Evolutionary conservation across 108 stramenopile species (phyloP), one percentile per base, ranked within the genome.

Genomic region (Skeletonema potamos): DNA sequence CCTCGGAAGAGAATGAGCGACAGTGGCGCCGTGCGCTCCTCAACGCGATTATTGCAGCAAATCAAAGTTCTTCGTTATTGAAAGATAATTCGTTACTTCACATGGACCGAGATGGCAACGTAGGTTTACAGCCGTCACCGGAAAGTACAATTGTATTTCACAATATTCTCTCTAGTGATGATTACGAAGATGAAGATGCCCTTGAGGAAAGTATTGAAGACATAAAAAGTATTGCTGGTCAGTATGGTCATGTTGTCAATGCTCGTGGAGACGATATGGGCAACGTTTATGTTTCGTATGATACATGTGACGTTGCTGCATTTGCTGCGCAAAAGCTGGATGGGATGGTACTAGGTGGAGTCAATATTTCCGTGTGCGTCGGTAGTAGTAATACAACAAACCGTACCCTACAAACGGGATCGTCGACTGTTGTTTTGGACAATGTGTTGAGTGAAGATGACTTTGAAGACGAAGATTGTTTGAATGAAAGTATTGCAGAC

Each of bases 161-260:
- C 51, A 88, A 92, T 34, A 72, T 90, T 28, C 62, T 93, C 57
- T 82, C 79, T 9, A 76, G 84, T 9, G 92, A 93, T 39, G 92
- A 93, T 59, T 69, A 85, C 43, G 85, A 85, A 27, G 92, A 93
- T 58, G 82, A 86, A 11, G 92, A 93, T 27, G 90, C 87, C 41
- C 77, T 93, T 20, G 83, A 84, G 57, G 92, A 93, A 66, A 89
- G 87, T 58, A 33, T 85, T 11, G 64, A 68, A 51, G 92, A 93
- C 39, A 79, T 93, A 26, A 66, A 66, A 26, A 69, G 76, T 28
- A 51, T 90, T 27, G 84, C 89, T 22, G 8, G 11, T 39, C 60
- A 71, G 27, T 76, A 78, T 64, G 85, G 85, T 3, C 55, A 22
- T 26, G 67, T 85, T 39, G 27, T 54, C 20, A 48, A 29, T 54